Evolutionary conservation across 495 filamentous ascomycete genomes (phyloP).

Genomic region (Neurospora sp.): DNA sequence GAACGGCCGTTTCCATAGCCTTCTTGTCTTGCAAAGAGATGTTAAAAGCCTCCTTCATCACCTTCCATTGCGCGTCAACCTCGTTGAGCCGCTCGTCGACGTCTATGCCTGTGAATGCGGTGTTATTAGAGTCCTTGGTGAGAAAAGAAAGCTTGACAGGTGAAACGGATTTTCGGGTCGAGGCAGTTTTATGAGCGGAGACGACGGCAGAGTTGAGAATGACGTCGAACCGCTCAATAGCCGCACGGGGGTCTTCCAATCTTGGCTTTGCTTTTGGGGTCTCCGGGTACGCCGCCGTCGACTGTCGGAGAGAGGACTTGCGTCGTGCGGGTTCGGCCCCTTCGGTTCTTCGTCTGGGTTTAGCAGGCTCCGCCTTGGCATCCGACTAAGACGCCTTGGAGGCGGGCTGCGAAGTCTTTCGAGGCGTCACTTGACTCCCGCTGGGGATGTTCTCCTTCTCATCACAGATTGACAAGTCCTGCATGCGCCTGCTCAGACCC

Average conservation of each 20-base stretch:
- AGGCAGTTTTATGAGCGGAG: slow-evolving; percentile 4
- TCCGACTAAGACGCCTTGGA: slow-evolving; percentile 8
- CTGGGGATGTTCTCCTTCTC: neutral
- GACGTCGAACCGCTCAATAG: slow-evolving; percentile 9
- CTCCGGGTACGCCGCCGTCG: neutral
- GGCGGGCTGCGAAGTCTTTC: slow-evolving; percentile 2
- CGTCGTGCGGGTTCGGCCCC: slow-evolving; percentile 5
- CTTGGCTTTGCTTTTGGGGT: slow-evolving; percentile 10
- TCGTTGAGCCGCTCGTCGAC: slow-evolving; percentile 53
- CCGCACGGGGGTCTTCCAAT: neutral
- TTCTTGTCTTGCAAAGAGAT: slow-evolving; percentile 49
- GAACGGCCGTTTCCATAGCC: slow-evolving; percentile 56
- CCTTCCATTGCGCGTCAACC: slow-evolving; percentile 52
- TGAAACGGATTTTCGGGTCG: slow-evolving; percentile 23
- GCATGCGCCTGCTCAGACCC: slow-evolving; percentile 10
- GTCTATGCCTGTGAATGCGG: slow-evolving; percentile 57
- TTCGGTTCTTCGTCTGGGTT: neutral
- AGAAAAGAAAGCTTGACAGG: slow-evolving; percentile 41
- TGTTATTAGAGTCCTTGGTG: slow-evolving; percentile 58
- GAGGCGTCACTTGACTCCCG: slow-evolving; percentile 32
- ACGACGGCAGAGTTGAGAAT: slow-evolving; percentile 7
- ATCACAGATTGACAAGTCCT: slow-evolving; percentile 22
- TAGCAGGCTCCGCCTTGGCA: slow-evolving; percentile 4
- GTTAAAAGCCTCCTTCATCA: slow-evolving; percentile 52
- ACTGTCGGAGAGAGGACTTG: neutral